Conservation (phyloP, 2,329 filamentous ascomycete genomes). For the Monilinia laxa region DNA sequence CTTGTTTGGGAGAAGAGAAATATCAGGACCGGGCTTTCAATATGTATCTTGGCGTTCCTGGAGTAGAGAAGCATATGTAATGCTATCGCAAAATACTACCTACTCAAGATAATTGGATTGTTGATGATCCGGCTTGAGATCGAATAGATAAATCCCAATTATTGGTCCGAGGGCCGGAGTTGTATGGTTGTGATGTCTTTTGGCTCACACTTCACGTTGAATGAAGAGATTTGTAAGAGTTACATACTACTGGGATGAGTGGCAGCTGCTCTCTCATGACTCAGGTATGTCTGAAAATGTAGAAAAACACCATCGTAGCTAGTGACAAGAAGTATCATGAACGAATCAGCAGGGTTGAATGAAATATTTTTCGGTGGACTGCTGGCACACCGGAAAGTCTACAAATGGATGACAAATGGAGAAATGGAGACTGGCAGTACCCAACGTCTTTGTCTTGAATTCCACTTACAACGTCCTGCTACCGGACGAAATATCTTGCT, state of each 20-base stretch:
- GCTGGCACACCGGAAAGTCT: too few species aligned
- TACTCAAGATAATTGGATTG: too few species aligned
- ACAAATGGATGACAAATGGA: not conserved
- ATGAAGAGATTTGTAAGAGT: not conserved
- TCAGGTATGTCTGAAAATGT: not conserved
- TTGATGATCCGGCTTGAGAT: not conserved
- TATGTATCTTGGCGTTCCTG: not conserved
- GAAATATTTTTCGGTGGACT: not conserved
- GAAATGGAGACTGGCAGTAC: not conserved
- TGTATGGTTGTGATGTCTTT: not conserved
- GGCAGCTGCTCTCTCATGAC: not conserved
- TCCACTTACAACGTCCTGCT: not conserved
- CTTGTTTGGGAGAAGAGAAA: not conserved
- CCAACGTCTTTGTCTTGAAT: not conserved
- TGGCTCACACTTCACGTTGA: not conserved
- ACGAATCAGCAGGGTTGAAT: not conserved
- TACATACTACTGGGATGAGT: not conserved
- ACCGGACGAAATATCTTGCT: not conserved
- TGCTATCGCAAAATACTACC: not conserved
- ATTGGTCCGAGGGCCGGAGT: not conserved
- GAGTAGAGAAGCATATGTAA: not conserved
- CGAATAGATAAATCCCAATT: not conserved
- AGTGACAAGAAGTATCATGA: not conserved
- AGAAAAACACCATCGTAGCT: not conserved
- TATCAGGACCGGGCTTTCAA: not conserved